phyloP scores from a whole-genome alignment of 2,329 filamentous ascomycete genomes.

The Scedosporium apiospermum region DNA sequence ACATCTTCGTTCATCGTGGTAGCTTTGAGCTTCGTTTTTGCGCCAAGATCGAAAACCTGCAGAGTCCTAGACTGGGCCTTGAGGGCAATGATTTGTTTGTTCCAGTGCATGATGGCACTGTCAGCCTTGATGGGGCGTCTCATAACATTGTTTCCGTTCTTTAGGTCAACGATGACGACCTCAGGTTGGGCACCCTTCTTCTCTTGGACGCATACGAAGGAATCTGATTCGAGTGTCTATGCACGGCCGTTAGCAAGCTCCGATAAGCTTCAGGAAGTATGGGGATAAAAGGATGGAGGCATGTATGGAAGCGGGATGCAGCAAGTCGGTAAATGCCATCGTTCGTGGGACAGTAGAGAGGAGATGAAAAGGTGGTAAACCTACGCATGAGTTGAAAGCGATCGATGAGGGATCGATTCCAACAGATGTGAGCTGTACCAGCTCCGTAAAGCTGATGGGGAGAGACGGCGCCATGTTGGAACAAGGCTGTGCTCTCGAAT shows the following conservation, averaged over 20 bases:
- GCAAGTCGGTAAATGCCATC: neutral
- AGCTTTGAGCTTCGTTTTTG: constrained; percentile 94
- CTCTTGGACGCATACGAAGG: constrained; percentile 92
- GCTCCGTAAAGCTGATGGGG: constrained; percentile 89
- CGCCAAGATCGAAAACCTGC: constrained; percentile 91
- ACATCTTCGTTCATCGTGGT: constrained; percentile 95
- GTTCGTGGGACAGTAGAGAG: neutral
- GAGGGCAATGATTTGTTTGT: constrained; percentile 87
- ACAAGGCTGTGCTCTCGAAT: constrained; percentile 1
- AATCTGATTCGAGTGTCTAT: constrained; percentile 95
- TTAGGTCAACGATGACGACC: constrained; percentile 95
- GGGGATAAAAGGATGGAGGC: neutral
- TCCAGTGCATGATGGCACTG: constrained; percentile 99
- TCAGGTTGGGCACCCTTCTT: constrained; percentile 82
- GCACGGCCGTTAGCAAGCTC: constrained; percentile 8
- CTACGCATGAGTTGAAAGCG: constrained; percentile 73
- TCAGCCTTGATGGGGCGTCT: constrained; percentile 96
- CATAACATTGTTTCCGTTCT: constrained; percentile 93
- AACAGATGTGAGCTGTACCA: constrained; percentile 55
- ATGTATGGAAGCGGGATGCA: neutral
- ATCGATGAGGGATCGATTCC: constrained; percentile 44
- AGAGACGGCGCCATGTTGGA: constrained; percentile 51
- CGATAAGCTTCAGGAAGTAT: neutral
- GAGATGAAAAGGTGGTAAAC: constrained; percentile 19
- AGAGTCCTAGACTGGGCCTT: constrained; percentile 90